Evolutionary conservation across 306 rosid genomes (phyloP), one percentile per base, ranked within the genome.

Genomic region (Senna tora): DNA sequence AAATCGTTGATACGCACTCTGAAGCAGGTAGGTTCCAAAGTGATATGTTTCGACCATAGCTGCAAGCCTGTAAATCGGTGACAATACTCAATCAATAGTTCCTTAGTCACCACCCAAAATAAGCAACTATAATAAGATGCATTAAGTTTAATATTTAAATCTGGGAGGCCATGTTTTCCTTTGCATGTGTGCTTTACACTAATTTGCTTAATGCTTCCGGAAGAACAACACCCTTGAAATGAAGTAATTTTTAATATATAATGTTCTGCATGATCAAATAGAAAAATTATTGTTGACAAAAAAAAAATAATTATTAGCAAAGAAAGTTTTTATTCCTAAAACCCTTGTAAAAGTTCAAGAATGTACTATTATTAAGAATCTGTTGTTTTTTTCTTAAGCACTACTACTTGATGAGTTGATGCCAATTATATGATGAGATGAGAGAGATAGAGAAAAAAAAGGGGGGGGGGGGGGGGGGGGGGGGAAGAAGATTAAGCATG

Each of bases 11-110:
- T 74, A 89, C 51, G 63, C 93, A 84, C 79, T 89, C 98, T 58
- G 92, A 86, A 61, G 98, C 93, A 56, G 92, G 89, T 75, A 93
- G 97, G 75, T 91, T 93, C 97, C 98, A 89, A 71, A 93, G 85
- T 21, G 94, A 93, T 78, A 93, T 77, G 84, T 90, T 80, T 68
- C 81, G 86, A 69, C 92, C 96, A 72, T 84, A 82, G 65, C 96
- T 80, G 78, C 94, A 93, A 70, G 93, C 97, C 98, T 93, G 74
- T 9, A 22, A 28, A 79, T 73, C 41, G 60, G 49, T 72, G 79
- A 58, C 9, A 19, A 61, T 38, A 9, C 10, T 16, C 77, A 74
- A 41, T 16, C 77, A 74, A 41, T 22, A 46, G 69, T 65, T 49
- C 32, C 58, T 71, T 62, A 51, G 36, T 49, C 32, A 75, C 61